Conservation (phyloP, 2,329 filamentous ascomycete genomes). For the Acrodontium crateriforme region DNA sequence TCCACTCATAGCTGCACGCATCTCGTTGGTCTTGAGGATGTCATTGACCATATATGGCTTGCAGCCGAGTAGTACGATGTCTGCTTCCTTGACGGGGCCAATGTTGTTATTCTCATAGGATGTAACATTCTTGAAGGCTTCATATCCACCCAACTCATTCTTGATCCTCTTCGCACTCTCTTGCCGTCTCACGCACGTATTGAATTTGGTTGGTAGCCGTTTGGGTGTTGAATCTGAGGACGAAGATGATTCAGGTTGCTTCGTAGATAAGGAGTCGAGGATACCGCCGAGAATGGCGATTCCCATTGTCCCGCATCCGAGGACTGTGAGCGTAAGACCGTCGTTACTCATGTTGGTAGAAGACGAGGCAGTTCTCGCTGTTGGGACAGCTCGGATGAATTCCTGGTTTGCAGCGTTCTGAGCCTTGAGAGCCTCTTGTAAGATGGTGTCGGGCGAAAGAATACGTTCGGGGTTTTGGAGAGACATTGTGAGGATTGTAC, state of each 20-base stretch:
- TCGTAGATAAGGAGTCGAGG: conserved; percentile 50
- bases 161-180: conserved; percentile 56
- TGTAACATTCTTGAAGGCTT: conserved; percentile 38
- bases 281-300: conserved; percentile 74
- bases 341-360: conserved; percentile 9
- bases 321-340: conserved; percentile 58
- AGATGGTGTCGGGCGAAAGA: conserved; percentile 19
- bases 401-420: conserved; percentile 14
- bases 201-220: conserved; percentile 58
- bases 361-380: too few species aligned
- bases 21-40: conserved; percentile 53
- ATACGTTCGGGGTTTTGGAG: too few species aligned
- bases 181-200: conserved; percentile 64
- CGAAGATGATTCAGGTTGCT: conserved; percentile 24
- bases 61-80: conserved; percentile 66
- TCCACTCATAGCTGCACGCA: conserved; percentile 57
- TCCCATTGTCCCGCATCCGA: conserved; percentile 82
- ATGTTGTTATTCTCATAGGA: conserved; percentile 63
- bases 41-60: conserved; percentile 63
- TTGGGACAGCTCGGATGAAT: conserved; percentile 4
- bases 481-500: too few species aligned
- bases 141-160: conserved; percentile 49
- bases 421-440: conserved; percentile 15
- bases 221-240: conserved; percentile 27
- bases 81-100: conserved; percentile 49